A percentile compares a stretch with the other conserved stretches of the same genome.
Evolutionary conservation across 208 protist species (phyloP).

Genomic region (Phytomonas sp.): DNA sequence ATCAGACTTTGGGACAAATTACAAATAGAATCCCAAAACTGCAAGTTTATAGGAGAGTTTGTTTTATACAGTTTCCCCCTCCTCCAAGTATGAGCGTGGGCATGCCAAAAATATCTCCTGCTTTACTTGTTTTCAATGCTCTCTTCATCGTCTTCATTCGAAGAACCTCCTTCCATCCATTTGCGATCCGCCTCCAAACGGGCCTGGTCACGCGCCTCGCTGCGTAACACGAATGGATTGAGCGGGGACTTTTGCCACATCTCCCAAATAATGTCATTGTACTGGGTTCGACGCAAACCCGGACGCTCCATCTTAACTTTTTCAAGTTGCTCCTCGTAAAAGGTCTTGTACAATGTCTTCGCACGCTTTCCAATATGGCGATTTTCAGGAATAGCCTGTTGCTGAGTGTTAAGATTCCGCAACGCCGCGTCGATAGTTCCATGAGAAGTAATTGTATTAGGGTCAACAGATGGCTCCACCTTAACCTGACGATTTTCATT

Average conservation of each 20-base stretch:
- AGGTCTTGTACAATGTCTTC: slow-evolving; percentile 71
- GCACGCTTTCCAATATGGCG: slow-evolving; percentile 82
- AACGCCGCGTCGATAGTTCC: slow-evolving; percentile 1
- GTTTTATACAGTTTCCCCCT: neutral
- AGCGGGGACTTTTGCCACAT: slow-evolving; percentile 76
- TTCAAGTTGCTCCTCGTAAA: slow-evolving; percentile 60
- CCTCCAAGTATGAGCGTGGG: neutral
- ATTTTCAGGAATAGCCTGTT: slow-evolving; percentile 34
- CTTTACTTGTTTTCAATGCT: slow-evolving; percentile 1
- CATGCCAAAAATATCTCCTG: neutral
- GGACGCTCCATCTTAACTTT: slow-evolving; percentile 66
- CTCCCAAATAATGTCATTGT: slow-evolving; percentile 85
- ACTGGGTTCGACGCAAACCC: slow-evolving; percentile 73
- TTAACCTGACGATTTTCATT: slow-evolving; percentile 36
- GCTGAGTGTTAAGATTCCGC: neutral
- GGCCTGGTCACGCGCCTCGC: slow-evolving; percentile 42
- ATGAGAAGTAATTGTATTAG: slow-evolving; percentile 1
- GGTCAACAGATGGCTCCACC: slow-evolving; percentile 28
- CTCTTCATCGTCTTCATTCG: slow-evolving; percentile 31
- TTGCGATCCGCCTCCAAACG: slow-evolving; percentile 59
- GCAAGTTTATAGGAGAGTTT: neutral
- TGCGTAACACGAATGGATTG: slow-evolving; percentile 85
- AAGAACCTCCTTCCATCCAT: slow-evolving; percentile 63
- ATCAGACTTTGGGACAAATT: neutral
- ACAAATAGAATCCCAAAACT: neutral